Evolutionary conservation across 192 early-diverging fungal species (phyloP).

Genomic region (Coemansia brasiliensis): DNA sequence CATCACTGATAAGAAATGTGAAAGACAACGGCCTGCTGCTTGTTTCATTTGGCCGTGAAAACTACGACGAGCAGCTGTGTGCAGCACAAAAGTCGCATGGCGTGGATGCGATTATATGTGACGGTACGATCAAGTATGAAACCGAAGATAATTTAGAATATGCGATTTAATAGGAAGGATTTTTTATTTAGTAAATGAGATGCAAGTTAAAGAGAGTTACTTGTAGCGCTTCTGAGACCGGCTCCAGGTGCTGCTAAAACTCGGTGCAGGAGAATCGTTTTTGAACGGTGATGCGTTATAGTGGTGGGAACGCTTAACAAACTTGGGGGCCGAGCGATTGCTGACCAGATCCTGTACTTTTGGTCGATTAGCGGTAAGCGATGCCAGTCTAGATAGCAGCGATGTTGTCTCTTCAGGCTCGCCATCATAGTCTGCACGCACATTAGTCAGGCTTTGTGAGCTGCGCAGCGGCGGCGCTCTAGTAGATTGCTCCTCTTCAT

Average conservation of each 20-base stretch:
- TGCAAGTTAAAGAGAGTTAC: slow-evolving; percentile 6
- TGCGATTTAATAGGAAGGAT: slow-evolving; percentile 17
- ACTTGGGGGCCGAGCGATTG: slow-evolving; percentile 41
- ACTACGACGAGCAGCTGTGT: slow-evolving; percentile 63
- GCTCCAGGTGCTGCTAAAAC: slow-evolving; percentile 6
- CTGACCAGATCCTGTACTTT: slow-evolving; percentile 41
- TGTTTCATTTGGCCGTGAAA: slow-evolving; percentile 84
- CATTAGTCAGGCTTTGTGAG: slow-evolving; percentile 13
- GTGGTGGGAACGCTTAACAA: slow-evolving; percentile 48
- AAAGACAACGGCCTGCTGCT: slow-evolving; percentile 92
- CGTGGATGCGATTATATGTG: slow-evolving; percentile 87
- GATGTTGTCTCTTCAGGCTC: slow-evolving; percentile 6
- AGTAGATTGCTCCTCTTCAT: slow-evolving; percentile 1
- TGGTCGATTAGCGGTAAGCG: slow-evolving; percentile 20
- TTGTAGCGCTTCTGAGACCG: slow-evolving; percentile 27
- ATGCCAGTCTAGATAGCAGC: slow-evolving; percentile 28
- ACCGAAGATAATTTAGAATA: slow-evolving; percentile 26
- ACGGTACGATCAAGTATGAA: slow-evolving; percentile 62
- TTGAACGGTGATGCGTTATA: slow-evolving; percentile 19
- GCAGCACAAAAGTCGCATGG: slow-evolving; percentile 77
- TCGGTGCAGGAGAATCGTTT: slow-evolving; percentile 8
- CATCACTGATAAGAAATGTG: slow-evolving; percentile 84
- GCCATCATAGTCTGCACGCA: background rate
- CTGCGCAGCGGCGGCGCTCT: slow-evolving; percentile 1
- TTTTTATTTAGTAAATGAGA: background rate